These are phyloP conservation scores for Termitomyces sp. DNA, from an alignment of 1,284 basidiomycete genomes.

Conservation along the genomic window DNA sequence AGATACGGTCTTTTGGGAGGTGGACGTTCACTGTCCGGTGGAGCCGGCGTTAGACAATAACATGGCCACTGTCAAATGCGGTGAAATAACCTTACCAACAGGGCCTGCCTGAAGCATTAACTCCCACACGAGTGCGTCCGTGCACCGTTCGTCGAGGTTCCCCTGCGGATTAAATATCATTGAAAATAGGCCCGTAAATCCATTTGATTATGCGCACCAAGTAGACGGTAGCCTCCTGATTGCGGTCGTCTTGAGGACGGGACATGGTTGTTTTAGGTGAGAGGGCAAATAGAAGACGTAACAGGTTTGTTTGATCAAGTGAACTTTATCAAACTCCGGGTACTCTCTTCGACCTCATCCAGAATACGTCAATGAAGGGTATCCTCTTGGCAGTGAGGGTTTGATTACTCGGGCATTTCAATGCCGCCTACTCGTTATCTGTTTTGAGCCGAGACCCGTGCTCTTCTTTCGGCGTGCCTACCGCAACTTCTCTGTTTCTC, in stretches of 20 bases:
- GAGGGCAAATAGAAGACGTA: background rate
- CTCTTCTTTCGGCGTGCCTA: conserved; percentile 9
- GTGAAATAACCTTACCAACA: conserved; percentile 62
- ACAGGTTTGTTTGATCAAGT: conserved; percentile 5
- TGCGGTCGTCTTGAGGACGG: conserved; percentile 85
- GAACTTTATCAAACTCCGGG: background rate
- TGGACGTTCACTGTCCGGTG: conserved; percentile 82
- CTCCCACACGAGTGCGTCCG: conserved; percentile 96
- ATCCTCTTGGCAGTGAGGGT: background rate
- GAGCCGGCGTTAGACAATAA: conserved; percentile 1
- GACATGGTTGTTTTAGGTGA: conserved; percentile 47
- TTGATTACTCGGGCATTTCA: background rate
- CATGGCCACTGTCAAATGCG: background rate
- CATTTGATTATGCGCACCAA: conserved; percentile 48
- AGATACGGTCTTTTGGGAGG: conserved; percentile 99
- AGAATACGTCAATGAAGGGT: conserved; percentile 9
- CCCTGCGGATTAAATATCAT: conserved; percentile 50
- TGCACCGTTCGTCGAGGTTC: conserved; percentile 92
- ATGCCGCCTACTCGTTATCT: background rate
- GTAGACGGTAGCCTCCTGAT: conserved; percentile 94
- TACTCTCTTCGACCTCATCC: background rate
- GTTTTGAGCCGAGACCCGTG: conserved; percentile 3
- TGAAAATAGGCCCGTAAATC: background rate
- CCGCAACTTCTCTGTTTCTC: conserved; percentile 9
- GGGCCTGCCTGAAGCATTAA: conserved; percentile 98